Percentiles rank a stretch among this genome's conserved stretches.
These are phyloP conservation scores for Aspergillus sp. DNA, from an alignment of 2,329 filamentous ascomycete species.

Conservation along the genomic window DNA sequence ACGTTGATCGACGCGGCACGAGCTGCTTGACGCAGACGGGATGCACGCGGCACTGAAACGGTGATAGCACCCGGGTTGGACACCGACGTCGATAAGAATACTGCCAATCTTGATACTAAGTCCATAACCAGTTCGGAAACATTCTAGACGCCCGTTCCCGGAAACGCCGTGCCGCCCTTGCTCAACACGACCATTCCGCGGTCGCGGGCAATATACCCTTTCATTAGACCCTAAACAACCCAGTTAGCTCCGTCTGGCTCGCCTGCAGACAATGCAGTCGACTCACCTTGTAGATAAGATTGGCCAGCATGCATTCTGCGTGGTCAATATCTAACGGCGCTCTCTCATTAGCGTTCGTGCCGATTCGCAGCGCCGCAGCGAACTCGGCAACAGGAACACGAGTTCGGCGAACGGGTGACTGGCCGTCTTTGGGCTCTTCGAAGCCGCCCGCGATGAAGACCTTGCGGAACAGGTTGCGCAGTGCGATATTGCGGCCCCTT, in stretches of 20 bases:
- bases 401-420: conserved; percentile 53
- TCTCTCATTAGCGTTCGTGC: conserved; percentile 42
- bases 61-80: too few species aligned
- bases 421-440: conserved; percentile 63
- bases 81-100: too few species aligned
- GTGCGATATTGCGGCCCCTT: conserved; percentile 77
- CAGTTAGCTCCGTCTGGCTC: conserved; percentile 4
- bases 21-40: too few species aligned
- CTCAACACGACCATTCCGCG: conserved; percentile 84
- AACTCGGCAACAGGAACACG: conserved; percentile 79
- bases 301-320: conserved; percentile 88
- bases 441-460: conserved; percentile 80
- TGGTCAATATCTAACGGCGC: conserved; percentile 73
- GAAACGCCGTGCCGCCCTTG: conserved; percentile 78
- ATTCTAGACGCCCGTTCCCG: conserved; percentile 65
- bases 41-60: too few species aligned
- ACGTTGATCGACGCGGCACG: too few species aligned
- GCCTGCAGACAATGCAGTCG: neutral
- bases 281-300: conserved; percentile 94
- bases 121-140: neutral
- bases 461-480: conserved; percentile 85
- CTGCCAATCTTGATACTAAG: too few species aligned
- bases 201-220: conserved; percentile 92
- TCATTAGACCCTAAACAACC: conserved; percentile 71
- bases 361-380: conserved; percentile 69